Evolutionary conservation across 2,329 filamentous ascomycete species (phyloP).

Genomic region (Aspergillus ochraceoroseus): DNA sequence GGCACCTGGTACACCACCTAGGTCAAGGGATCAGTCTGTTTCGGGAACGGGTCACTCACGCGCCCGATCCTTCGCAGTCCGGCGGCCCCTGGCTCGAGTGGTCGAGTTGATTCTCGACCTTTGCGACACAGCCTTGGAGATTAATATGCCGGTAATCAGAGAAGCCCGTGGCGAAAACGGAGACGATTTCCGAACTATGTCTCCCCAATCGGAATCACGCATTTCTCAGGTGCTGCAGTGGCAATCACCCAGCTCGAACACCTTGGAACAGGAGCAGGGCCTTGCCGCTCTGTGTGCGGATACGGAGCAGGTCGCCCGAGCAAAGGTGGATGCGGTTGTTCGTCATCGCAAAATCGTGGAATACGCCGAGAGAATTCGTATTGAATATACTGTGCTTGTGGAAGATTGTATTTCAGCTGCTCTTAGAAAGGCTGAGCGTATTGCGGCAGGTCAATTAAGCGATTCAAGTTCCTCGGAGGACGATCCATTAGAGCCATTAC

Average conservation of each 20-base stretch:
- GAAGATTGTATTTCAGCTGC: slow-evolving; percentile 94
- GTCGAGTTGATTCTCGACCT: slow-evolving; percentile 92
- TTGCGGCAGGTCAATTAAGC: slow-evolving; percentile 77
- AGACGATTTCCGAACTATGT: slow-evolving; percentile 84
- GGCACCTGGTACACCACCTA: slow-evolving; percentile 59
- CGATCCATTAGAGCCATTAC: slow-evolving; percentile 45
- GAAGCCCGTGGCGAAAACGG: slow-evolving; percentile 61
- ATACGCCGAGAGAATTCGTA: slow-evolving; percentile 89
- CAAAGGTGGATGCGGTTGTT: slow-evolving; percentile 89
- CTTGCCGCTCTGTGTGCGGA: slow-evolving; percentile 82
- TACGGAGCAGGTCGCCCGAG: slow-evolving; percentile 74
- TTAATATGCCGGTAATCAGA: slow-evolving; percentile 89
- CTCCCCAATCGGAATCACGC: slow-evolving; percentile 89
- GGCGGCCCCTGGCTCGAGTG: slow-evolving; percentile 83
- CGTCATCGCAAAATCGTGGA: slow-evolving; percentile 90
- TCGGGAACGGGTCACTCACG: slow-evolving; percentile 72
- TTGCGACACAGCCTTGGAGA: slow-evolving; percentile 91
- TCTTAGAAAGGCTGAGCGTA: slow-evolving; percentile 79
- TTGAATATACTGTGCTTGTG: slow-evolving; percentile 88
- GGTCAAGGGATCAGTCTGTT: slow-evolving; percentile 63
- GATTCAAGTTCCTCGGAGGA: slow-evolving; percentile 66
- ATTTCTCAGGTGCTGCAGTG: slow-evolving; percentile 93
- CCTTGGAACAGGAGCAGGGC: slow-evolving; percentile 87
- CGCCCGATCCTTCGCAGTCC: slow-evolving; percentile 82
- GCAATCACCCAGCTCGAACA: slow-evolving; percentile 90